phyloP scores from a whole-genome alignment of 441 rosid genomes.

The Macaranga tanarius region DNA sequence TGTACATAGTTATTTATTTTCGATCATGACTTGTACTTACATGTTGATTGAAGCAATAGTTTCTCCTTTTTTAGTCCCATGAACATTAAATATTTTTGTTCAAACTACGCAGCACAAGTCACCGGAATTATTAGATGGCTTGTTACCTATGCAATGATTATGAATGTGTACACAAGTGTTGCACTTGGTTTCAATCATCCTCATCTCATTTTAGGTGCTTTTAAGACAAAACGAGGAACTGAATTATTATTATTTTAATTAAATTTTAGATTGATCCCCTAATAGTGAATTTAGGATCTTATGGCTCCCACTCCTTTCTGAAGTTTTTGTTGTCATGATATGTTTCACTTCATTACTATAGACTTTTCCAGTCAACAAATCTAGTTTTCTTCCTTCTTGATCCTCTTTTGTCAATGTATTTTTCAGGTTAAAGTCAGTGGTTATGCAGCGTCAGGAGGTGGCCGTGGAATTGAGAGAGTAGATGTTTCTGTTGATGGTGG shows the following conservation, averaged over 20 bases:
- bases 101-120: neutral
- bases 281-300: neutral
- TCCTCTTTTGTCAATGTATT: conserved; percentile 15
- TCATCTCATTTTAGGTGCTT: neutral
- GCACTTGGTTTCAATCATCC: neutral
- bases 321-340: neutral
- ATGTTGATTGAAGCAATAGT: neutral
- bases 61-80: neutral
- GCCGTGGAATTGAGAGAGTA: conserved; percentile 95
- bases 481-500: conserved; percentile 95
- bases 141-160: neutral
- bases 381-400: neutral
- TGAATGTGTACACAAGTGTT: neutral
- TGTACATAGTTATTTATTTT: neutral
- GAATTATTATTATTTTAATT: neutral
- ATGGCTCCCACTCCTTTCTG: neutral
- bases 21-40: neutral
- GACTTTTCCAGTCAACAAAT: neutral
- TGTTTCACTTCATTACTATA: neutral
- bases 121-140: neutral
- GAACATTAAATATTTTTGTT: neutral
- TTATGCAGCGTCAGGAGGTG: conserved; percentile 95
- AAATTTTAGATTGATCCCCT: neutral
- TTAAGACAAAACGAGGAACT: neutral
- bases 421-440: conserved; percentile 73